Evolutionary conservation across 257 asterid genomes (phyloP).

Genomic region (Lithospermum erythrorhizon): DNA sequence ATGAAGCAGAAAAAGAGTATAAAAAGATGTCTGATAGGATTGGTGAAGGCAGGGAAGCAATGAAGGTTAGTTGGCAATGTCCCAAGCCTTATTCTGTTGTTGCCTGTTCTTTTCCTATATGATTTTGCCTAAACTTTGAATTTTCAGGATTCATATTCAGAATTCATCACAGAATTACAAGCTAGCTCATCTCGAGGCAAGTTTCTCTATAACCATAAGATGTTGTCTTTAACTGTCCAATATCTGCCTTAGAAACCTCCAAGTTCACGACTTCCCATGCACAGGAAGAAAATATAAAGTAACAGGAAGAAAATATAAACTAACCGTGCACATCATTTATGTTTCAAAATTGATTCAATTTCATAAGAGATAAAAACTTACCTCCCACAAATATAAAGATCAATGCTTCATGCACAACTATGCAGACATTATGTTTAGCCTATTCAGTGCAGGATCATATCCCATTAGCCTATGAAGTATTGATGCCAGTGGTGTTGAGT

Average conservation of each 20-base stretch:
- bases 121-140: conserved; percentile 18
- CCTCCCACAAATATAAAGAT: not conserved
- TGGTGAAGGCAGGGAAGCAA: conserved; percentile 63
- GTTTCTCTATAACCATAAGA: conserved; percentile 10
- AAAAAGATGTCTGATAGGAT: conserved; percentile 56
- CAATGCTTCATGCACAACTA: not conserved
- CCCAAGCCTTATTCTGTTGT: conserved; percentile 1
- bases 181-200: conserved; percentile 65
- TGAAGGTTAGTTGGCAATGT: conserved; percentile 44
- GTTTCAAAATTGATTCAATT: not conserved
- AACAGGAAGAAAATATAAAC: too few relatives aligned
- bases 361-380: not conserved
- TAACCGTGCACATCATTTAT: not conserved
- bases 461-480: not conserved
- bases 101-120: not conserved
- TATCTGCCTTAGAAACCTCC: not conserved
- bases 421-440: not conserved
- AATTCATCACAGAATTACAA: conserved; percentile 60
- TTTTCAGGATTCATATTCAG: conserved; percentile 64
- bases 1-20: conserved; percentile 68
- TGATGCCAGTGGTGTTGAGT: not conserved
- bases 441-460: too few relatives aligned
- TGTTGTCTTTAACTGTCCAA: not conserved
- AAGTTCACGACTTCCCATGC: not conserved
- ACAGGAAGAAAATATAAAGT: too few relatives aligned